These are phyloP conservation scores for Podospora comata DNA, from an alignment of 495 filamentous ascomycete genomes.

Conservation along the genomic window DNA sequence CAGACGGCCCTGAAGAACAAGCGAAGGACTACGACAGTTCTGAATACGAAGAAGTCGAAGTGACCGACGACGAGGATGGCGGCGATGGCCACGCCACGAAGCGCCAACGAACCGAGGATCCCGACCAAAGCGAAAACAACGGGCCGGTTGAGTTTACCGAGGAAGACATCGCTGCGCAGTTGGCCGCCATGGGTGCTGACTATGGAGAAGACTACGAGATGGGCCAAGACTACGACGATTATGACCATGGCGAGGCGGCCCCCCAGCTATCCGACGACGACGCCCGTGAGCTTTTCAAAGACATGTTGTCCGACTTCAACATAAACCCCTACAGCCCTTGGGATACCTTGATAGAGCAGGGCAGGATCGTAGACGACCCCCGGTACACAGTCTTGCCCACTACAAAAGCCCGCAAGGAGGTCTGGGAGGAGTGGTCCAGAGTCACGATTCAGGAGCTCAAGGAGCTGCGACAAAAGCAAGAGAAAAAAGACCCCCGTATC, in stretches of 20 bases:
- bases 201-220: slow-evolving; percentile 61
- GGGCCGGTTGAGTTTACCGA: slow-evolving; percentile 83
- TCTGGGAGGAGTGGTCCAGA: slow-evolving; percentile 76
- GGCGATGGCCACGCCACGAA: slow-evolving; percentile 55
- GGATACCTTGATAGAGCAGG: slow-evolving; percentile 81
- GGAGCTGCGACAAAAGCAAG: slow-evolving; percentile 68
- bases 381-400: slow-evolving; percentile 79
- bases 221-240: slow-evolving; percentile 63
- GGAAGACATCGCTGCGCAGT: slow-evolving; percentile 89
- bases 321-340: slow-evolving; percentile 89
- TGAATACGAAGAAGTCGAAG: slow-evolving; percentile 88
- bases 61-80: slow-evolving; percentile 65
- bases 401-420: slow-evolving; percentile 76
- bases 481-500: slow-evolving; percentile 81
- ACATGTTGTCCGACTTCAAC: slow-evolving; percentile 75
- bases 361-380: slow-evolving; percentile 77
- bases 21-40: slow-evolving; percentile 42
- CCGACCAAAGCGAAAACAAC: slow-evolving; percentile 28
- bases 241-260: slow-evolving; percentile 69
- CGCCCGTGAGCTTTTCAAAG: slow-evolving; percentile 70
- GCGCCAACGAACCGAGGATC: slow-evolving; percentile 62
- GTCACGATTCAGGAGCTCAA: slow-evolving; percentile 67
- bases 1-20: background rate
- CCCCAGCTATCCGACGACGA: slow-evolving; percentile 65
- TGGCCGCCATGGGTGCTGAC: slow-evolving; percentile 79